A percentile compares a stretch with the other conserved stretches of the same genome.
Evolutionary conservation across 345 rosid genomes (phyloP).

Genomic region (Corchorus olitorius): DNA sequence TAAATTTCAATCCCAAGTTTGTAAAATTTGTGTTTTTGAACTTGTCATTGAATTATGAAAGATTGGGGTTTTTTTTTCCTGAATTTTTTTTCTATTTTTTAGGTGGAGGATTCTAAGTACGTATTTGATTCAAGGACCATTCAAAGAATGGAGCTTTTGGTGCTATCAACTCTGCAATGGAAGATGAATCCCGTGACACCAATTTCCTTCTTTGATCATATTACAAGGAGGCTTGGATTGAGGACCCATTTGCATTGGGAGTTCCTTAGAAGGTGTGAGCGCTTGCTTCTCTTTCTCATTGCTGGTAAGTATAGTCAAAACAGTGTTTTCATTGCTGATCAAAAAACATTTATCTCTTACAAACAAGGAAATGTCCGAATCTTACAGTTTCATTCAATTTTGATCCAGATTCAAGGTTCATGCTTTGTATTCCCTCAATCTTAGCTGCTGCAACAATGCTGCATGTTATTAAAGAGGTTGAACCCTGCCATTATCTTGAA

Average conservation of each 20-base stretch:
- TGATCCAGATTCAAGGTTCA: slow-evolving; percentile 69
- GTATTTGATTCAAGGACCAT: slow-evolving; percentile 83
- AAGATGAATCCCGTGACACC: slow-evolving; percentile 93
- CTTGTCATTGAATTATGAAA: slow-evolving; percentile 8
- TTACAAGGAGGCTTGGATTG: slow-evolving; percentile 66
- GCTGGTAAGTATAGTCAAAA: slow-evolving; percentile 54
- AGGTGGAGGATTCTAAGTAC: slow-evolving; percentile 77
- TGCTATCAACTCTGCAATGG: slow-evolving; percentile 82
- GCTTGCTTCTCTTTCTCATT: slow-evolving; percentile 64
- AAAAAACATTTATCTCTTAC: background rate
- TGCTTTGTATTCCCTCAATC: slow-evolving; percentile 60
- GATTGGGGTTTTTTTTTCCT: slow-evolving; percentile 16
- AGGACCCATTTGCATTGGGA: slow-evolving; percentile 56
- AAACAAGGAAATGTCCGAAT: slow-evolving; percentile 12
- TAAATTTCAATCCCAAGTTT: slow-evolving; percentile 33
- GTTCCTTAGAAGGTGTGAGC: slow-evolving; percentile 65
- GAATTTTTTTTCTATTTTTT: slow-evolving; percentile 13
- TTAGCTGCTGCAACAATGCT: slow-evolving; percentile 81
- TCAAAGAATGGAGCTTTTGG: slow-evolving; percentile 89
- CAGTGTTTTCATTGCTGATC: slow-evolving; percentile 12
- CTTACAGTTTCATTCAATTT: slow-evolving; percentile 26
- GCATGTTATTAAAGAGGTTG: slow-evolving; percentile 59
- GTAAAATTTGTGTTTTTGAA: slow-evolving; percentile 17
- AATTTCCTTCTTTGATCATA: slow-evolving; percentile 74
- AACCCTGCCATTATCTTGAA: slow-evolving; percentile 49